Conservation (phyloP, 345 rosid species). For the Psidium friedrichsthalianum region DNA sequence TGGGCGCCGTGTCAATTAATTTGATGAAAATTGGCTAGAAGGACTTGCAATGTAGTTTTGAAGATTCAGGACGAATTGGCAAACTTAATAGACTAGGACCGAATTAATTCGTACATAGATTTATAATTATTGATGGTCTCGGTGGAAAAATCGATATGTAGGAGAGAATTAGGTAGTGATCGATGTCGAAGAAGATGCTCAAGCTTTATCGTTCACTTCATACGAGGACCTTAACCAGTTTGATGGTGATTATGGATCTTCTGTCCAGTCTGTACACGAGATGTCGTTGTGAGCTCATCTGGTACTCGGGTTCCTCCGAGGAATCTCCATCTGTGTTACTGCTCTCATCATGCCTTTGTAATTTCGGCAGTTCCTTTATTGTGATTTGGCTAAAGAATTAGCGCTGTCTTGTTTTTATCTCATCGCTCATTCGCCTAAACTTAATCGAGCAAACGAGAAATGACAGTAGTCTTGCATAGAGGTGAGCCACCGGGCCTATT, state of each 20-base stretch:
- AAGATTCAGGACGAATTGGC: background rate
- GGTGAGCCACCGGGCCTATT: too few species aligned
- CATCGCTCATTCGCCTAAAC: too few species aligned
- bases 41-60: background rate
- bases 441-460: background rate
- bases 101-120: background rate
- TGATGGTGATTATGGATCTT: background rate
- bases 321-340: background rate
- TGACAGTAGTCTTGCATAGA: background rate
- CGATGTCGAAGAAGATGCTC: background rate
- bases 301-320: background rate
- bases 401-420: background rate
- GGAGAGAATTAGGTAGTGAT: background rate
- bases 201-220: background rate
- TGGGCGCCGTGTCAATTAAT: fast-evolving
- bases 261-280: background rate
- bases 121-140: background rate
- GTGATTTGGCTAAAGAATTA: background rate
- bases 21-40: fast-evolving
- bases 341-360: background rate
- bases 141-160: background rate
- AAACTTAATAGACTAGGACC: background rate
- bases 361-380: too few species aligned
- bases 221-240: background rate
- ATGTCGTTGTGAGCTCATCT: background rate